These are phyloP conservation scores for Backusella luteola DNA, from an alignment of 192 early-diverging fungal genomes.

Conservation along the genomic window DNA sequence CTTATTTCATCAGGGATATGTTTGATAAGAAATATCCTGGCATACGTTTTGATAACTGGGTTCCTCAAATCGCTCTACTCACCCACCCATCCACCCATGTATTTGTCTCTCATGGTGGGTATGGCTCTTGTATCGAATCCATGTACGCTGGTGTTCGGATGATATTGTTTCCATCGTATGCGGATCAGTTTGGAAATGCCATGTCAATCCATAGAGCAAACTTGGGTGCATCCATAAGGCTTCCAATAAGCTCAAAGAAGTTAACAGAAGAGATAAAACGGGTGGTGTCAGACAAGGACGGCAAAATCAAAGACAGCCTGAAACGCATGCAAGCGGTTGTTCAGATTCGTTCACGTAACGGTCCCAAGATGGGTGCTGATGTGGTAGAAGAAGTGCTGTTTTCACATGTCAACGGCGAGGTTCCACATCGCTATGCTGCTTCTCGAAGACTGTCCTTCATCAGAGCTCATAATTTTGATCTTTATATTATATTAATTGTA, in stretches of 20 bases:
- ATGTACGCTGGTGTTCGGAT: conserved; percentile 25
- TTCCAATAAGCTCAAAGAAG: neutral
- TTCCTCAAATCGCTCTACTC: conserved; percentile 31
- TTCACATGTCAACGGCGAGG: neutral
- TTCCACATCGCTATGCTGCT: conserved; percentile 20
- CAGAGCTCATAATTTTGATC: conserved; percentile 17
- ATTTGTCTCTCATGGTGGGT: conserved; percentile 32
- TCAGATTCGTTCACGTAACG: conserved; percentile 12
- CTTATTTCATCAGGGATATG: neutral
- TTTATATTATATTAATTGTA: neutral
- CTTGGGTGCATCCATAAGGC: neutral
- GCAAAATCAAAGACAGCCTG: neutral
- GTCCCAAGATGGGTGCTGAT: conserved; percentile 8
- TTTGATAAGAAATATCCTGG: neutral
- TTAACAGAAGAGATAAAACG: neutral
- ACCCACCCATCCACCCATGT: conserved; percentile 17
- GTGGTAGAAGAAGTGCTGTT: conserved; percentile 25
- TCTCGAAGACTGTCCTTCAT: conserved; percentile 19
- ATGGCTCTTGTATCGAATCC: conserved; percentile 26
- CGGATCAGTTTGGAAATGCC: conserved; percentile 22
- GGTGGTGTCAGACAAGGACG: neutral
- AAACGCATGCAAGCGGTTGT: neutral
- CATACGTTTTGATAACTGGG: conserved; percentile 13
- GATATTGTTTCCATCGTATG: conserved; percentile 27
- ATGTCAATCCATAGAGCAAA: neutral